Percentiles rank a stretch among this genome's conserved stretches.
phyloP scores from a whole-genome alignment of 257 asterid genomes.

The Phtheirospermum japonicum region DNA sequence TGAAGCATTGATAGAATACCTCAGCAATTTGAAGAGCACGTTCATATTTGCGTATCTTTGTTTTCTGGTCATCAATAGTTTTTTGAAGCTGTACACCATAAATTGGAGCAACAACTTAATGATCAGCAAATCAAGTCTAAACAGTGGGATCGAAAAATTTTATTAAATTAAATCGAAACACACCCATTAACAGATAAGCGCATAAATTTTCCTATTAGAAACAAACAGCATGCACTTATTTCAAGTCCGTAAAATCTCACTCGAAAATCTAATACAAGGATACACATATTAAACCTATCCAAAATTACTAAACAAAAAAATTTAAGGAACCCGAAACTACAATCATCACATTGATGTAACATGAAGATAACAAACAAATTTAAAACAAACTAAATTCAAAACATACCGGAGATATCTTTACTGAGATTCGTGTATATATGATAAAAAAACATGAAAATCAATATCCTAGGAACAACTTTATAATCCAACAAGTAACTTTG shows the following conservation, averaged over 20 bases:
- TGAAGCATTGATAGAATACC: slow-evolving; percentile 41
- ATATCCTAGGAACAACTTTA: slow-evolving; percentile 7
- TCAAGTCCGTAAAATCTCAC: slow-evolving; percentile 23
- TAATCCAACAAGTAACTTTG: slow-evolving; percentile 2
- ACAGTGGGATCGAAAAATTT: not conserved
- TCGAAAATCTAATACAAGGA: slow-evolving; percentile 14
- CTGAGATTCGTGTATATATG: slow-evolving; percentile 22
- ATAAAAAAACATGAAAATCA: too few species aligned
- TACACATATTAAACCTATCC: not conserved
- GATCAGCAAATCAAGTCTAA: slow-evolving; percentile 1
- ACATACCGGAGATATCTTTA: slow-evolving; percentile 1
- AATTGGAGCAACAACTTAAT: slow-evolving; percentile 19
- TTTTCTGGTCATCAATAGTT: slow-evolving; percentile 55
- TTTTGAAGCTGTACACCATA: slow-evolving; percentile 59
- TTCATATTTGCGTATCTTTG: slow-evolving; percentile 79
- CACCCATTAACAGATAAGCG: not conserved
- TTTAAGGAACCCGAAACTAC: not conserved
- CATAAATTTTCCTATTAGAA: slow-evolving; percentile 4
- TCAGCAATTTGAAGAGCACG: slow-evolving; percentile 94
- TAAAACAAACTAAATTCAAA: not conserved
- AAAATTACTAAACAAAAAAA: not conserved
- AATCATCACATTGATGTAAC: slow-evolving; percentile 6
- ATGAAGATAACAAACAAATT: not conserved
- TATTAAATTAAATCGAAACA: slow-evolving; percentile 2
- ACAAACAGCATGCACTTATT: slow-evolving; percentile 18